phyloP scores from a whole-genome alignment of 2,329 filamentous ascomycete genomes.

The Xylaria sp. region DNA sequence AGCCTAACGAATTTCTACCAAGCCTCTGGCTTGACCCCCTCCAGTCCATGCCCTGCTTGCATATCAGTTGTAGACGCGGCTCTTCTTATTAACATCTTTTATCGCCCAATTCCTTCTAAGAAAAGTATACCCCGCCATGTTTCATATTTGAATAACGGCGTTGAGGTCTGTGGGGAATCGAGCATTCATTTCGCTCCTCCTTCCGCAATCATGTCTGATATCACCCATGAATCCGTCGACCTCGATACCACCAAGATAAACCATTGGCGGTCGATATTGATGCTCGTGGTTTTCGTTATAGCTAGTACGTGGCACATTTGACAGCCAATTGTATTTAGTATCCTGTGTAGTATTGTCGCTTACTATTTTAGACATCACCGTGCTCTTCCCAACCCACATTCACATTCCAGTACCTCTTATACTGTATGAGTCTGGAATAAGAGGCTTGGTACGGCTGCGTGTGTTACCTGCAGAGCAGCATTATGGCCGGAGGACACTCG shows the following conservation, averaged over 20 bases:
- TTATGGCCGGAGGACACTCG: constrained; percentile 37
- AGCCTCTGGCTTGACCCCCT: constrained; percentile 1
- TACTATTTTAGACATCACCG: constrained; percentile 66
- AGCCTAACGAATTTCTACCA: too few relatives aligned
- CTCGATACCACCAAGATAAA: constrained; percentile 66
- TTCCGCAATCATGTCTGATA: constrained; percentile 38
- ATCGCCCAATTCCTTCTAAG: neutral
- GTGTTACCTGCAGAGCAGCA: constrained; percentile 60
- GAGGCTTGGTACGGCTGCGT: constrained; percentile 57
- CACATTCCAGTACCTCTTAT: constrained; percentile 67
- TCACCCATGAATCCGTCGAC: constrained; percentile 30
- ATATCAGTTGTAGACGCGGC: constrained; percentile 15
- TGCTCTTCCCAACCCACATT: constrained; percentile 75
- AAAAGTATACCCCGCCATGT: constrained; percentile 20
- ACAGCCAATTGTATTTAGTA: neutral
- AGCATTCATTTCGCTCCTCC: constrained; percentile 5
- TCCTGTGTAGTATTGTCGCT: constrained; percentile 14
- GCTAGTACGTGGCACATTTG: constrained; percentile 68
- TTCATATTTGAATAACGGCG: constrained; percentile 20
- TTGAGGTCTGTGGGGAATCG: constrained; percentile 14
- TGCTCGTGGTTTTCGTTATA: constrained; percentile 73
- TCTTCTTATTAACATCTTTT: constrained; percentile 16
- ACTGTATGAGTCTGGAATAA: constrained; percentile 57
- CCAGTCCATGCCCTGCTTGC: neutral
- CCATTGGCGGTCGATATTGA: constrained; percentile 75